Percentiles rank a stretch among this genome's conserved stretches.
These are phyloP conservation scores for Globisporangium emineosum DNA, from an alignment of 352 stramenopile species.

Conservation along the genomic window DNA sequence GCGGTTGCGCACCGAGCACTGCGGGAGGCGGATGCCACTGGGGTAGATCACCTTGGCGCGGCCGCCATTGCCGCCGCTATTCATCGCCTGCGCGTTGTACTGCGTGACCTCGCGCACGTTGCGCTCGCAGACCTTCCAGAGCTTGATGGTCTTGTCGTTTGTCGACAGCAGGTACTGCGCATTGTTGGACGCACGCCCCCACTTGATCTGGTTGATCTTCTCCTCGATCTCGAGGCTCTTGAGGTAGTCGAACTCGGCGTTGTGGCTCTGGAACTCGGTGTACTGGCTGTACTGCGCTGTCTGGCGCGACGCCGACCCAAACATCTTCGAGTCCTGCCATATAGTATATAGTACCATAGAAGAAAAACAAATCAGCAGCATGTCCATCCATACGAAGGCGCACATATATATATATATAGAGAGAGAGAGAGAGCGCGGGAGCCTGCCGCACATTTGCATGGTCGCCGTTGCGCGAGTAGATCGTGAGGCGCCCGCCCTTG, in stretches of 20 bases:
- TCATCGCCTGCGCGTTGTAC: constrained; percentile 51
- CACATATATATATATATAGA: too few species aligned
- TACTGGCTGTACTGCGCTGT: constrained; percentile 69
- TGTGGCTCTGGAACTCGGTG: constrained; percentile 95
- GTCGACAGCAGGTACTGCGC: constrained; percentile 93
- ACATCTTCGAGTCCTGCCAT: constrained; percentile 27
- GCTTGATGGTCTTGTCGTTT: constrained; percentile 98
- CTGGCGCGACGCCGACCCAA: constrained; percentile 20
- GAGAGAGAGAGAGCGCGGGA: too few species aligned
- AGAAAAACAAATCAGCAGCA: constrained; percentile 17
- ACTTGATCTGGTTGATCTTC: constrained; percentile 98
- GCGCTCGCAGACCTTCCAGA: constrained; percentile 92
- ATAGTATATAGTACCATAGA: constrained; percentile 19
- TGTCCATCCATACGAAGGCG: neutral
- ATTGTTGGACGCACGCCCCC: constrained; percentile 86
- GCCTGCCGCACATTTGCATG: constrained; percentile 5
- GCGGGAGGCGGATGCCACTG: constrained; percentile 52
- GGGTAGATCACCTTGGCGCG: constrained; percentile 17
- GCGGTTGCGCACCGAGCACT: constrained; percentile 46
- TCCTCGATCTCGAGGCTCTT: constrained; percentile 98
- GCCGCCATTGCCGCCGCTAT: constrained; percentile 15
- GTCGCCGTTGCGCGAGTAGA: constrained; percentile 74
- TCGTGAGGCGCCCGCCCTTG: constrained; percentile 90
- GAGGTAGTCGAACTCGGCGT: constrained; percentile 97
- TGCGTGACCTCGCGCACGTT: constrained; percentile 74